phyloP scores from a whole-genome alignment of 2,329 filamentous ascomycete genomes.

The Macrophomina tecta region DNA sequence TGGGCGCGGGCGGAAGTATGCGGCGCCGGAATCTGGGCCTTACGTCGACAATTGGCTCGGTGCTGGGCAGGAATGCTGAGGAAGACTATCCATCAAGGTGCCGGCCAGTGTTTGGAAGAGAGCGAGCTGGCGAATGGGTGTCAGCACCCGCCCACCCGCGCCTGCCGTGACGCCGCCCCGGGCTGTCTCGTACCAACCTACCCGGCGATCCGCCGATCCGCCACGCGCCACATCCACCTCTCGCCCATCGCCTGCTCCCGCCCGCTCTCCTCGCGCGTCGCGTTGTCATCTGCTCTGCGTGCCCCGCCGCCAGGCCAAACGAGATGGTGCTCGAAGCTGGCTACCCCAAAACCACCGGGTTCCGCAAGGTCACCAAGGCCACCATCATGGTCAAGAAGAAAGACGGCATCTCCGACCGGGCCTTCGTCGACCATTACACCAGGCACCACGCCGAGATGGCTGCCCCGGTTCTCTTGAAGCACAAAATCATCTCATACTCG shows the following conservation, averaged over 20 bases:
- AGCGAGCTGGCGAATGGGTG: background rate
- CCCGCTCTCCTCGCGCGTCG: background rate
- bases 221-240: background rate
- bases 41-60: constrained; percentile 12
- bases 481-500: constrained; percentile 53
- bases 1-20: background rate
- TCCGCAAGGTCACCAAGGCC: constrained; percentile 55
- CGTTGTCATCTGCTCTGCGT: background rate
- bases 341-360: constrained; percentile 51
- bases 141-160: background rate
- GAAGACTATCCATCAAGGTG: constrained; percentile 19
- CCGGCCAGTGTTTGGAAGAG: constrained; percentile 10
- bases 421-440: constrained; percentile 55
- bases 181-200: background rate
- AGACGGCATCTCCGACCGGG: constrained; percentile 51
- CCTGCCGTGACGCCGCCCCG: background rate
- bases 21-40: constrained; percentile 14
- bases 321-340: constrained; percentile 52
- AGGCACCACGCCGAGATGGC: constrained; percentile 52
- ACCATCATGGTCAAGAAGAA: constrained; percentile 56
- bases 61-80: constrained; percentile 21
- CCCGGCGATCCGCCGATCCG: constrained; percentile 19
- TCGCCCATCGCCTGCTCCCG: background rate
- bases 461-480: constrained; percentile 50
- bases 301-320: constrained; percentile 12